Evolutionary conservation across 2,329 filamentous ascomycete species (phyloP).

Genomic region (Claviceps sp.): DNA sequence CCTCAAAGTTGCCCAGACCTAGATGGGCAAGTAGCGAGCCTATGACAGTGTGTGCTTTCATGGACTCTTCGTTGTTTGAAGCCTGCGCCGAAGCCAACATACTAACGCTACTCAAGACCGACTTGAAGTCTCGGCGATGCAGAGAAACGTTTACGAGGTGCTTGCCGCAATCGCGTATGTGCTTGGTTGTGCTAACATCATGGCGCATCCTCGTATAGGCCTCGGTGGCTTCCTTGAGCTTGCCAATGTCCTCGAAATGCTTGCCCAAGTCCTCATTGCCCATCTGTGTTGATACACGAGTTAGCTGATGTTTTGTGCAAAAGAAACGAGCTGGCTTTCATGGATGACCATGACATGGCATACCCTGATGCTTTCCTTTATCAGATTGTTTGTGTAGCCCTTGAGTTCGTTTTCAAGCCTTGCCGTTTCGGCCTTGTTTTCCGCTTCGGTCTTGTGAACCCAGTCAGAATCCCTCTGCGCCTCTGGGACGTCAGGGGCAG

Average conservation of each 20-base stretch:
- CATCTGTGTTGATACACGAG: conserved; percentile 45
- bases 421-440: conserved; percentile 55
- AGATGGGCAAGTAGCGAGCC: conserved; percentile 37
- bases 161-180: conserved; percentile 70
- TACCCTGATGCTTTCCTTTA: conserved; percentile 93
- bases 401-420: conserved; percentile 77
- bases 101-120: conserved; percentile 42
- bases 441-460: conserved; percentile 53
- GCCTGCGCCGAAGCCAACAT: conserved; percentile 47
- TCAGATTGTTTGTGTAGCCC: conserved; percentile 89
- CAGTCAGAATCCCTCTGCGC: conserved; percentile 57
- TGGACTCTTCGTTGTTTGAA: conserved; percentile 31
- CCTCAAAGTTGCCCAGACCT: conserved; percentile 32
- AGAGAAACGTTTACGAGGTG: conserved; percentile 65
- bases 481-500: conserved; percentile 54
- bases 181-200: conserved; percentile 70
- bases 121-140: conserved; percentile 65
- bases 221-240: conserved; percentile 58
- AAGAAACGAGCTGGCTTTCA: background rate
- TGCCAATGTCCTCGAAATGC: conserved; percentile 68
- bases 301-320: background rate
- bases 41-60: conserved; percentile 37
- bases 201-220: conserved; percentile 80
- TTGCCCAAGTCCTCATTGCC: conserved; percentile 84
- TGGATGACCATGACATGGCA: background rate